Evolutionary conservation across 768 basidiomycete species (phyloP), one percentile per base, ranked within the genome.

Genomic region (Tylopilus balloui): DNA sequence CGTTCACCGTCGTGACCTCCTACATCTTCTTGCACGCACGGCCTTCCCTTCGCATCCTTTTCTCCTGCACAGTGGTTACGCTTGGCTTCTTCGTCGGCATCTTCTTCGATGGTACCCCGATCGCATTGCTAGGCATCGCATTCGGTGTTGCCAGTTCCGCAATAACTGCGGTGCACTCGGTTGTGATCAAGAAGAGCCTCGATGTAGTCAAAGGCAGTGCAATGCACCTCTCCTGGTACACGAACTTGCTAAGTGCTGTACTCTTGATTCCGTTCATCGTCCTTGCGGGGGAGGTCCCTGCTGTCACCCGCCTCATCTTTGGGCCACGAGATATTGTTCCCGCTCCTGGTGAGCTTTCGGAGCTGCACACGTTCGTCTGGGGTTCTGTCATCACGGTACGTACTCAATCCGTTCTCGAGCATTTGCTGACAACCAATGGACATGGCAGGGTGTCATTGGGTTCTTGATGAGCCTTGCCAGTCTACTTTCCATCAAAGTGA

Each of bases 381-480:
- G 92, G 92, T 9, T 90, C 91, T 8, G 44, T 74, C 10, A 81
- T 93, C 58, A 92, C 90, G 0, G 91, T 86, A 48, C 54, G 83
- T 73, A 6, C 14, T 11, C 15, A 1, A 19, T 21, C 19, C 15
- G 7, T 31, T 7, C 28, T 37, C 25, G 7, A 39, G 45, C 29
- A 21, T 49, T 27, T 3, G 24, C 14, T 60, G 21, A 59, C 42
- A 6, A n/a, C 4, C 17, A 41, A 39, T 17, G 46, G 23, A 2
- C 3, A 13, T 23, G 2, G 19, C 36, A 92, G 89, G 93, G 93
- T 27, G 71, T 78, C 15, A 71, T 96, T 45, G 94, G 94, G 10
- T 98, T 96, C 78, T 71, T 94, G 58, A 96, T 98, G 81, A 91
- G 88, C 70, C 80, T 98, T 46, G 93, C 94, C 10, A 91, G 89